Conservation (phyloP, 1,139 yeast genomes). For the Hyphopichia fennica region DNA sequence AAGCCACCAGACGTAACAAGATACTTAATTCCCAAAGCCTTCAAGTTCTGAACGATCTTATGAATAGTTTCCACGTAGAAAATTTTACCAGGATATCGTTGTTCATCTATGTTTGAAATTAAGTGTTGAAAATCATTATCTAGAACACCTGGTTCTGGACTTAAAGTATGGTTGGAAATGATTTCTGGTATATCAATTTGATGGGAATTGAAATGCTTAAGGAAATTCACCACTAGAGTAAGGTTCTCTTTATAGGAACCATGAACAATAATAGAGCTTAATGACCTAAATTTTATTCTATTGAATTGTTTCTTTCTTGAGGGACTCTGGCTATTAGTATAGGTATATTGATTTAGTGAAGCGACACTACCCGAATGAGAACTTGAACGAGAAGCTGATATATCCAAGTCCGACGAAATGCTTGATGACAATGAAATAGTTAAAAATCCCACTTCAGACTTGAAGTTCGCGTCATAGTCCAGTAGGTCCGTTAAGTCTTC, state of each 20-base stretch:
- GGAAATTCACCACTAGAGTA: constrained; percentile 21
- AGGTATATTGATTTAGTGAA: background rate
- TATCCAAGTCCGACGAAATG: constrained; percentile 26
- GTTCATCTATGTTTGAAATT: constrained; percentile 11
- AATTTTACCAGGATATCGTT: constrained; percentile 19
- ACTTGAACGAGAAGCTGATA: constrained; percentile 25
- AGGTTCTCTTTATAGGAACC: constrained; percentile 39
- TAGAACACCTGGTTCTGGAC: constrained; percentile 2
- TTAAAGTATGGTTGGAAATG: constrained; percentile 4
- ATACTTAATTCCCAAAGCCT: constrained; percentile 20
- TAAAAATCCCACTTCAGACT: constrained; percentile 22
- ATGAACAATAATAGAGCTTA: constrained; percentile 25
- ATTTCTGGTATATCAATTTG: constrained; percentile 9
- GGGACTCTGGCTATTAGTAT: background rate
- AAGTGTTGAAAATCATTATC: constrained; percentile 14
- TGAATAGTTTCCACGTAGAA: constrained; percentile 16
- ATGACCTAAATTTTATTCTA: constrained; percentile 15
- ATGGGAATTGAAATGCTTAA: constrained; percentile 13
- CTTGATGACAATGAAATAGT: constrained; percentile 19
- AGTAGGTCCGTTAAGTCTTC: constrained; percentile 21
- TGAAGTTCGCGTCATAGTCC: constrained; percentile 16
- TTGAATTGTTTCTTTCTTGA: constrained; percentile 3
- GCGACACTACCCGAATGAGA: constrained; percentile 14
- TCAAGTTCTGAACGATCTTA: constrained; percentile 17
- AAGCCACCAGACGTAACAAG: constrained; percentile 12